Base-by-base conservation (phyloP, 2,329 filamentous ascomycete genomes). In the Fusarium sp. region DNA sequence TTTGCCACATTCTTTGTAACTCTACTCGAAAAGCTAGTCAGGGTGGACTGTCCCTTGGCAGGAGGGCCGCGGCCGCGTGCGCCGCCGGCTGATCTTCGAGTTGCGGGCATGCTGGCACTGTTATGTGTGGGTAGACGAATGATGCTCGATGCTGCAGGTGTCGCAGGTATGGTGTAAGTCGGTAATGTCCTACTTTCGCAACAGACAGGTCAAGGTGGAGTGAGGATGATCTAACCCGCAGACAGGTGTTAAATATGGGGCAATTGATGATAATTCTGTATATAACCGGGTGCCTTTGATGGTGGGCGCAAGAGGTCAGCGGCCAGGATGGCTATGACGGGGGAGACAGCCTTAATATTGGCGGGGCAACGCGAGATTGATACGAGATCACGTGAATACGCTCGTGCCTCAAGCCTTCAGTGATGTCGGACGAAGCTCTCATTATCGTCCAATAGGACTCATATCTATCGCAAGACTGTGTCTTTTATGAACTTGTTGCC, bases 11-110 rank as follows among this genome's bases (percentile, higher is more conserved):
- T 80, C 79, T 91, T 91, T 67, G 88, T 90, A 54, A 91, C 87
- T 47, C 84, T 84, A 79, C 87, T 86, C 76, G 88, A 86, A 83
- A 91, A 91, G 79, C 87, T 90, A 68, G 90, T 85, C 40, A 79
- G 74, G 9, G 87, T 91, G 10, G 88, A 86, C 74, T 91, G 89
- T 38, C 83, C 83, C 78, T 86, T 88, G 69, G 80, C 79, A 56
- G 83, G 80, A 10, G 80, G 80, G 22, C 81, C 75, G 29, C 82
- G 80, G 65, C 82, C 76, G 56, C 82, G 80, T 71, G 80, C 77
- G 73, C 79, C 81, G 75, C 82, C 82, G 45, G 85, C 80, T n/a
- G 88, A 86, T 79, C 86, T 85, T 82, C 87, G 83, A 20, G 88
- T 87, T 60, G 83, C 80, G 50, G 87, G 86, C 87, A 90, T 89